These are phyloP conservation scores for Amyloporia xantha DNA, from an alignment of 768 basidiomycete genomes.

Conservation along the genomic window DNA sequence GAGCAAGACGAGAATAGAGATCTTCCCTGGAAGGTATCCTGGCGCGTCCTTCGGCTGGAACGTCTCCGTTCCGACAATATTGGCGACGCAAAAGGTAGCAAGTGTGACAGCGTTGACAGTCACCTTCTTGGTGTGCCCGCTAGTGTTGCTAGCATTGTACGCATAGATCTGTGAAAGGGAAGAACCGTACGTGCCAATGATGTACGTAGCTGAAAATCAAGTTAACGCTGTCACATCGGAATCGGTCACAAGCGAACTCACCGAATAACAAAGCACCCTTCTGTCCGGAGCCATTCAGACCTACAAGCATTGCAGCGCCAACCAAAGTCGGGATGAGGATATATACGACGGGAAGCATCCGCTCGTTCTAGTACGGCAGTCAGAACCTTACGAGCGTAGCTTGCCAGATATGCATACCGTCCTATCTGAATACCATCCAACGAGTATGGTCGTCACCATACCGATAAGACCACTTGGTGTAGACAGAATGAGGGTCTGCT, in stretches of 20 bases:
- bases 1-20: slow-evolving; percentile 55
- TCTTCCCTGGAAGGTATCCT: slow-evolving; percentile 59
- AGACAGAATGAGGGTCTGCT: slow-evolving; percentile 52
- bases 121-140: slow-evolving; percentile 61
- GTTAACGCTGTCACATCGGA: neutral
- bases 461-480: slow-evolving; percentile 51
- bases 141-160: slow-evolving; percentile 59
- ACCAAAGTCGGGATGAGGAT: slow-evolving; percentile 53
- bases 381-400: neutral
- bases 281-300: slow-evolving; percentile 38
- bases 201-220: slow-evolving; percentile 43
- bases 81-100: slow-evolving; percentile 48
- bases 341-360: slow-evolving; percentile 57
- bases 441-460: slow-evolving; percentile 40
- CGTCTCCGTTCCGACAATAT: slow-evolving; percentile 58
- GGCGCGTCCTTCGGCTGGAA: slow-evolving; percentile 59
- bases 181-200: slow-evolving; percentile 52
- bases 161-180: slow-evolving; percentile 59
- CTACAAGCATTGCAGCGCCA: slow-evolving; percentile 41
- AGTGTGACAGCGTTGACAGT: slow-evolving; percentile 60
- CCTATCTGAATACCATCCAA: slow-evolving; percentile 62
- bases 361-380: slow-evolving; percentile 35
- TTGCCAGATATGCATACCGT: slow-evolving; percentile 31
- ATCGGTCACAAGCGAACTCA: slow-evolving; percentile 22
- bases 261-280: slow-evolving; percentile 55